Evolutionary conservation across 306 rosid genomes (phyloP).

Genomic region (Casuarina glauca): DNA sequence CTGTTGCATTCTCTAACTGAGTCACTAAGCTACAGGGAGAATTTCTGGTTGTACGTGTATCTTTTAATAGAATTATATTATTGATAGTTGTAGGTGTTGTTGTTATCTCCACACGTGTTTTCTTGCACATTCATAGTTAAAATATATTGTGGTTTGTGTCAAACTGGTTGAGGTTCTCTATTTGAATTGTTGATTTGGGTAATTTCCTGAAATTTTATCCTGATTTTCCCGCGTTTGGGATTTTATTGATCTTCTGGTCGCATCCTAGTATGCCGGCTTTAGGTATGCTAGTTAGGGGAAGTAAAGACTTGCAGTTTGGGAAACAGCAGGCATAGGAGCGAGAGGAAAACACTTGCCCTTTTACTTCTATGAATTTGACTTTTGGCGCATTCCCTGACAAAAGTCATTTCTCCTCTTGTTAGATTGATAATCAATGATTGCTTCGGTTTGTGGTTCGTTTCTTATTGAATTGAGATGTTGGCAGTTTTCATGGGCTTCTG

Average conservation of each 20-base stretch:
- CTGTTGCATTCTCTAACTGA: too few relatives aligned
- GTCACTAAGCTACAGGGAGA: not conserved
- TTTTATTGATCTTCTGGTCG: not conserved
- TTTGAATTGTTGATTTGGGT: not conserved
- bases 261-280: not conserved
- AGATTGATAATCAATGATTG: not conserved
- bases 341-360: not conserved
- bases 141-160: not conserved
- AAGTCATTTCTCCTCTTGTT: not conserved
- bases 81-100: not conserved
- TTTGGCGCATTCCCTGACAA: not conserved
- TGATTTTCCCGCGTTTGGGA: not conserved
- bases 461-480: not conserved
- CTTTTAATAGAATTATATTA: not conserved
- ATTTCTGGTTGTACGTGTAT: not conserved
- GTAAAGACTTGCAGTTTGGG: not conserved
- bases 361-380: not conserved
- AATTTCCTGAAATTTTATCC: not conserved
- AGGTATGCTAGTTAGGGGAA: not conserved
- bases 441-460: not conserved
- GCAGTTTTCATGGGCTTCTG: not conserved
- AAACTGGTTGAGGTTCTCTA: too few relatives aligned
- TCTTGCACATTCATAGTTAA: not conserved
- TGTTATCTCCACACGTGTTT: not conserved
- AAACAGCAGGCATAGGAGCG: not conserved